Base-by-base conservation (phyloP, 176 grass and related monocot species). In the Guadua angustifolia region DNA sequence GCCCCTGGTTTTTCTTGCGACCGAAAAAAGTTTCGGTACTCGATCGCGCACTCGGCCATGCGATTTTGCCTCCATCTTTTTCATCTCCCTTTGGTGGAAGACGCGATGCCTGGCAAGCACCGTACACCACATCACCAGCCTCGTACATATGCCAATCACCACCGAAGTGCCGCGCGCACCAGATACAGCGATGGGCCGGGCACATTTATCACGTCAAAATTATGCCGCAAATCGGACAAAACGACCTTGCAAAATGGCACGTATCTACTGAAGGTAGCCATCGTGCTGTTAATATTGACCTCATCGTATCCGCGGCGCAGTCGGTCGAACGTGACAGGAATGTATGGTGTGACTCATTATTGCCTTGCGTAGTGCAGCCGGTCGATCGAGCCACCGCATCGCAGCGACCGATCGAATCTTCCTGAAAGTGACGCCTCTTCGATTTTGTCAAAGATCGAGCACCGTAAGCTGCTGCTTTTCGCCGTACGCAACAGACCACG, bases 361-460 rank as follows among this genome's bases (percentile, higher is more conserved):
- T 50, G 1, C 16, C 4, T 0, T 8, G 38, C 1, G 1, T 16
- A 19, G 75, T 69, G 55, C 19, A 42, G 65, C 73, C 4, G 2
- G 1, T 42, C 66, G 56, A 39, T 60, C 57, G 57, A 51, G 68
- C 49, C 84, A 51, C 67, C 76, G 67, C 75, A 51, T 79, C 44
- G 66, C 52, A 32, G 39, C 46, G 29, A 33, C 56, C 76, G 43
- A 21, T 51, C 55, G 55, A 58, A 86, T 86, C 67, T 33, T 2
- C 44, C 3, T 73, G 56, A 73, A 3, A 52, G 76, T 0, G 84
- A 73, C 56, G 5, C 51, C 2, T 4, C 84, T 50, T 51, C 1
- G 18, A 50, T 78, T 78, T 65, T 59, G 84, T 86, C 76, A 65
- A 86, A 71, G 75, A 19, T 32, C 40, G 18, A 13, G 3, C 25